Evolutionary conservation across 495 filamentous ascomycete species (phyloP), one percentile per base, ranked within the genome.

Genomic region (Penicillium odoratum): DNA sequence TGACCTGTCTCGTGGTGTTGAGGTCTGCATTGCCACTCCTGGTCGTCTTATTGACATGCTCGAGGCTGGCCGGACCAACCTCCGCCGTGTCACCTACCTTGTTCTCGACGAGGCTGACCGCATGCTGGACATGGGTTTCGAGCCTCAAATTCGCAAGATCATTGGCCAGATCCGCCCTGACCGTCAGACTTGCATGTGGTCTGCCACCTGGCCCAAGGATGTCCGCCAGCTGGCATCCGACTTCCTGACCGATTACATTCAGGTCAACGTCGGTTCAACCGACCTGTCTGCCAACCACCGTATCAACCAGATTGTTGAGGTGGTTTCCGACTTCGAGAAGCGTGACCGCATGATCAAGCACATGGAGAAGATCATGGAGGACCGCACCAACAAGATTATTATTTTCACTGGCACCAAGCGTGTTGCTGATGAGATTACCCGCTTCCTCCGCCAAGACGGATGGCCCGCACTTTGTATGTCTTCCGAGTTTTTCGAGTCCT

Each of bases 51-150:
- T 98, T 62, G 94, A 98, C 66, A 98, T 98, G 94, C 80, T 98
- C 36, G 94, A 98, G 74, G 88, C 90, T 63, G 92, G 92, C 65
- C 96, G 95, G 75, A 98, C 94, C 62, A 98, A 98, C 78, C 88
- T 98, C 58, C 92, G 94, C 55, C 94, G 94, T 75, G 93, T 98
- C 55, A 98, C 94, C 25, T 98, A 97, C 72, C 85, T 98, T 34
- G 92, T 98, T 59, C 88, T 98, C 38, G 94, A 98, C 66, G 94
- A 98, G 83, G 94, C 94, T 71, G 94, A 98, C 81, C 95, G 95
- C 75, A 98, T 98, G 94, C 81, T 98, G 78, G 94, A 98, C 79
- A 98, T 98, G 94, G 94, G 94, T 88, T 98, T 98, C 83, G 94
- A 98, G 81, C 94, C 94, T 65, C 94, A 98, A 75, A 97, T 98